Evolutionary conservation across 2,329 filamentous ascomycete species (phyloP).

Genomic region (Aspergillus caelatus): DNA sequence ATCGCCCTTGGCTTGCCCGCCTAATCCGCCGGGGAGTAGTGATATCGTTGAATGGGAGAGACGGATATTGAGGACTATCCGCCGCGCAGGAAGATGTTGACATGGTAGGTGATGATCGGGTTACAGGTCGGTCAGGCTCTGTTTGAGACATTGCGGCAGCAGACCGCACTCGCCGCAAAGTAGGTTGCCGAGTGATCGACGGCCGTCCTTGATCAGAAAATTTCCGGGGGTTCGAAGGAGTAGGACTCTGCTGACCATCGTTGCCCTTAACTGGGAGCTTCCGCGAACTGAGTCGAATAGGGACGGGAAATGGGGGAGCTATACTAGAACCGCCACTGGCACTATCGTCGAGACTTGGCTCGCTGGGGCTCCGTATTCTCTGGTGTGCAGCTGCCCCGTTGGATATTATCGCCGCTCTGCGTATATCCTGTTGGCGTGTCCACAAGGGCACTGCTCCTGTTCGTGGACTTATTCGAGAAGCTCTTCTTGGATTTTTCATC

Average conservation of each 20-base stretch:
- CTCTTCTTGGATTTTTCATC: conserved; percentile 14
- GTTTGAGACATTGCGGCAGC: conserved; percentile 69
- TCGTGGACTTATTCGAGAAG: conserved; percentile 29
- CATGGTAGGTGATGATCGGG: conserved; percentile 52
- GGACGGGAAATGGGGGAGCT: conserved; percentile 86
- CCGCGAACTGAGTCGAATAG: conserved; percentile 83
- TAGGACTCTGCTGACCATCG: conserved; percentile 79
- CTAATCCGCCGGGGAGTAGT: conserved; percentile 50
- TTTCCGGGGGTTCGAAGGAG: conserved; percentile 58
- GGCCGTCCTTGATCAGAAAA: conserved; percentile 59
- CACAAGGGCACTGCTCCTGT: conserved; percentile 42
- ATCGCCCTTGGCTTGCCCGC: conserved; percentile 26
- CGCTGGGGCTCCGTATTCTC: conserved; percentile 57
- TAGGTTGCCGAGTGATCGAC: conserved; percentile 60
- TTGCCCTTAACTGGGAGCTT: conserved; percentile 69
- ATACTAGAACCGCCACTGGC: conserved; percentile 38
- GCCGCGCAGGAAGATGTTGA: conserved; percentile 69
- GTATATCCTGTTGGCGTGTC: conserved; percentile 64
- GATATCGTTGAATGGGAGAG: conserved; percentile 73
- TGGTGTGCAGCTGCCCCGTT: conserved; percentile 74
- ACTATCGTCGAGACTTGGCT: conserved; percentile 46
- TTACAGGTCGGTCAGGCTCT: conserved; percentile 49
- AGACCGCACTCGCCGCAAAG: conserved; percentile 81
- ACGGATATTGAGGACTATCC: conserved; percentile 72
- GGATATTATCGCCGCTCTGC: conserved; percentile 78